A percentile compares a stretch with the other conserved stretches of the same genome.
Conservation (phyloP, 805 yeast genomes). For the Starmerella cellae region DNA sequence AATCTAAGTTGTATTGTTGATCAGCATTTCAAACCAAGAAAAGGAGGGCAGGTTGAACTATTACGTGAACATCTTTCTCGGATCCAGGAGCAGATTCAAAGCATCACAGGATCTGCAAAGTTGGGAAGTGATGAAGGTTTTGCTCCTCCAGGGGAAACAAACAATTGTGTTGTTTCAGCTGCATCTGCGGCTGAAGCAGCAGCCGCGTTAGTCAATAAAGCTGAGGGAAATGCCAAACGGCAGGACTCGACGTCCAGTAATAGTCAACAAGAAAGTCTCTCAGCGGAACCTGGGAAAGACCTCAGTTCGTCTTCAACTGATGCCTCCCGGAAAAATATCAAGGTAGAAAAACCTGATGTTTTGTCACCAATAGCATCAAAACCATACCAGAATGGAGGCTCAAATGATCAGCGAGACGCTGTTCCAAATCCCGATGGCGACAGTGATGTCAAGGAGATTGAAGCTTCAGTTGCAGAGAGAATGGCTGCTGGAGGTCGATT, state of each 20-base stretch:
- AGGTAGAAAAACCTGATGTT: no score
- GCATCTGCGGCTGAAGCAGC: not conserved
- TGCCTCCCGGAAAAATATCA: no score
- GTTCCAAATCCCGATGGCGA: constrained; percentile 2
- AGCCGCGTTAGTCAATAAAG: not conserved
- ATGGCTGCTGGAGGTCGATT: constrained; percentile 18
- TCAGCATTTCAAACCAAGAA: constrained; percentile 81
- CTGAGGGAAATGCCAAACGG: no score
- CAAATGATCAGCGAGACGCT: not conserved
- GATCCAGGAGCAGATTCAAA: constrained; percentile 55
- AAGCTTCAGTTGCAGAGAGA: constrained; percentile 15
- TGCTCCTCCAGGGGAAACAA: not conserved
- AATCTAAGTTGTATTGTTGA: constrained; percentile 73
- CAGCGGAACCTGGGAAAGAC: no score
- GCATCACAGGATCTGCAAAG: constrained; percentile 45
- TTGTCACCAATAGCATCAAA: no score
- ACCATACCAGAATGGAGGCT: no score
- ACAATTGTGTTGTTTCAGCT: not conserved
- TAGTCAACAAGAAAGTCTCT: no score
- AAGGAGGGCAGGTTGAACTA: constrained; percentile 79
- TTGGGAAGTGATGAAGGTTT: constrained; percentile 15
- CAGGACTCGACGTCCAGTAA: no score
- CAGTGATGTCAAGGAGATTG: constrained; percentile 7
- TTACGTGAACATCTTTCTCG: constrained; percentile 77
- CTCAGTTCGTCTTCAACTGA: no score